Base-by-base conservation (phyloP, 257 asterid species). In the Henckelia pumila region DNA sequence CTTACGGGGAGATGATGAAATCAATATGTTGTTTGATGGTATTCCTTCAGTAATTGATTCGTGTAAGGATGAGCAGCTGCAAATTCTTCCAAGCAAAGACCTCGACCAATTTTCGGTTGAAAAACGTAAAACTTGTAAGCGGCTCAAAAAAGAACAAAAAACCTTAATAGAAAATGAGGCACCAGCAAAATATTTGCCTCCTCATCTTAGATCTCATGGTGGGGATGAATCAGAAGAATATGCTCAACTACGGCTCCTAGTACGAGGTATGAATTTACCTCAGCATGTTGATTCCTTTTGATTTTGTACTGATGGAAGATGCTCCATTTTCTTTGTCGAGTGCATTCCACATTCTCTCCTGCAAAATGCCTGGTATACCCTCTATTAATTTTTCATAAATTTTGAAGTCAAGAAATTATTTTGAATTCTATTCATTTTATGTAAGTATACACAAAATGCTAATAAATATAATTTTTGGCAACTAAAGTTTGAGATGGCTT, bases 201-300 rank as follows among this genome's bases (percentile, higher is more conserved):
- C 97, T 66, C 88, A 86, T 78, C 79, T 84, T 52, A 81, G 99
- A 77, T 80, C 86, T 47, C 70, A 17, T 35, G 72, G 68, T 62
- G 76, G 80, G 59, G 75, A 77, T 69, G 97, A 85, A 70, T 90
- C 95, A 17, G 82, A 79, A 62, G 95, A 90, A 76, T 49, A 67
- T 79, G 88, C 85, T 80, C 89, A 85, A 81, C 76, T 82, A 61
- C 95, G 91, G 53, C 86, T 78, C 80, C 78, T 78, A 73, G 64
- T 93, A 44, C 82, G 95, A 75, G 96, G 99, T 87, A 78, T 55
- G 73, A 32, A n/a, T 65, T 65, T 64, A 62, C 63, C 25, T 62
- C 5, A 58, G 50, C 61, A 57, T 72, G 50, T 40, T 40, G n/a
- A 40, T 40, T 40, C 50, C 50, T 40, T 14, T 40, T 40, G 13